Conservation (phyloP, 331 rosid genomes). For the Acacia concinna region DNA sequence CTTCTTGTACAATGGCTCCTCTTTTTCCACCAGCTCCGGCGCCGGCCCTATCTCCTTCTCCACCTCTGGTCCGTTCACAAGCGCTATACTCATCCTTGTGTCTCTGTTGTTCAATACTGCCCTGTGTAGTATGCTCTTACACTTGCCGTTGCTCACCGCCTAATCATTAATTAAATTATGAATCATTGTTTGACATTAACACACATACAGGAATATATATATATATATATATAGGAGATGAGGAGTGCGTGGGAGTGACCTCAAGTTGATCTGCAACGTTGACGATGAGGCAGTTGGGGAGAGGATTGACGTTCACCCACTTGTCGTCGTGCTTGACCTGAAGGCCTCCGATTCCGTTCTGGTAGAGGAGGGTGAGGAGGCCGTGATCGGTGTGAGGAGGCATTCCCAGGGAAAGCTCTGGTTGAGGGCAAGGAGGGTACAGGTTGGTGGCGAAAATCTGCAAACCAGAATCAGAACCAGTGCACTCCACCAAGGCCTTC, state of each 20-base stretch:
- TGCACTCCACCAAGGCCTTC: constrained; percentile 29
- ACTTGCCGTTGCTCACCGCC: constrained; percentile 71
- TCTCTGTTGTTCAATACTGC: constrained; percentile 41
- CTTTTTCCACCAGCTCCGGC: constrained; percentile 29
- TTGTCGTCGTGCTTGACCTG: constrained; percentile 54
- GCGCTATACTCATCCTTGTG: constrained; percentile 38
- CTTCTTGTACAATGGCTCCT: constrained; percentile 24
- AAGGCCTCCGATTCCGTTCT: constrained; percentile 66
- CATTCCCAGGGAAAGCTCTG: constrained; percentile 59
- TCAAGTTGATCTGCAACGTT: constrained; percentile 64
- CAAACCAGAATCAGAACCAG: constrained; percentile 40
- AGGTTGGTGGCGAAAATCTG: constrained; percentile 45
- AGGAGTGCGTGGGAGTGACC: too few species aligned
- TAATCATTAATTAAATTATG: too few species aligned
- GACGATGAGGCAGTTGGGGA: constrained; percentile 45
- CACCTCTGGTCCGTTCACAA: constrained; percentile 39
- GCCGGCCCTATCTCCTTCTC: constrained; percentile 44
- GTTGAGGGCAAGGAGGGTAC: constrained; percentile 71
- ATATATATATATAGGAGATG: background rate
- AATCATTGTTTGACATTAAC: background rate
- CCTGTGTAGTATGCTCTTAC: constrained; percentile 60
- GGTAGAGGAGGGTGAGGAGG: constrained; percentile 48
- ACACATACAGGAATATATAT: background rate
- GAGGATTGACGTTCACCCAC: constrained; percentile 57
- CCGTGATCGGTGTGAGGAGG: constrained; percentile 65